phyloP scores from a whole-genome alignment of 2,329 filamentous ascomycete species.

The Botrytis medusae region DNA sequence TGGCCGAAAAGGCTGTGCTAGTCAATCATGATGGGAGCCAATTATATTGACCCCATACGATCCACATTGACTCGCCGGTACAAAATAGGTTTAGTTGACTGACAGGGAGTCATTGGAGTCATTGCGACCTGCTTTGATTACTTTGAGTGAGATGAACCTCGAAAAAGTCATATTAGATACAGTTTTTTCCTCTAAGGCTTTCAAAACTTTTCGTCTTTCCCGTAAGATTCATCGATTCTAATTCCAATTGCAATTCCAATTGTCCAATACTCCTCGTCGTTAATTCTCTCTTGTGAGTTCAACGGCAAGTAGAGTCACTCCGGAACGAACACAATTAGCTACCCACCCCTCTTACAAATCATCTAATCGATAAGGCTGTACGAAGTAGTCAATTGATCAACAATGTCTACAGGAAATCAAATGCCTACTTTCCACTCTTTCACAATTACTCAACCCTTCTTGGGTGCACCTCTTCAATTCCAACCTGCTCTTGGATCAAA shows the following conservation, averaged over 20 bases:
- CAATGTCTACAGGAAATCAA: conserved; percentile 16
- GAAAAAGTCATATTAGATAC: conserved; percentile 15
- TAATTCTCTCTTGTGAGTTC: not conserved
- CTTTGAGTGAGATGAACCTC: conserved; percentile 6
- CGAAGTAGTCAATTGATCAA: conserved; percentile 1
- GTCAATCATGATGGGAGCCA: not conserved
- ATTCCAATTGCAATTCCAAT: not conserved
- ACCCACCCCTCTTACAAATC: not conserved
- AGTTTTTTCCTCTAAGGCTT: not conserved
- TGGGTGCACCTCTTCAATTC: conserved; percentile 62
- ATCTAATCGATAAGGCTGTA: conserved; percentile 12
- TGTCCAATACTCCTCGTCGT: conserved; percentile 10
- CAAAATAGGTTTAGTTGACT: not conserved
- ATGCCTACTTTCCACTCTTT: conserved; percentile 23
- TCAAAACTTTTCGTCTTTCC: not conserved
- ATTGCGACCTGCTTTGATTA: conserved; percentile 2
- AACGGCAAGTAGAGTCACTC: conserved; percentile 11
- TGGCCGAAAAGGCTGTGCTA: conserved; percentile 17
- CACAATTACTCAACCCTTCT: conserved; percentile 58
- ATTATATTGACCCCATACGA: not conserved
- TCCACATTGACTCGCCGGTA: conserved; percentile 10
- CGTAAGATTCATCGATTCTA: conserved; percentile 4
- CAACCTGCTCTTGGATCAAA: conserved; percentile 61
- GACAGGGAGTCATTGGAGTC: not conserved
- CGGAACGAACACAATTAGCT: not conserved